Conservation (phyloP, 768 basidiomycete species). For the Sarcodon sp. region DNA sequence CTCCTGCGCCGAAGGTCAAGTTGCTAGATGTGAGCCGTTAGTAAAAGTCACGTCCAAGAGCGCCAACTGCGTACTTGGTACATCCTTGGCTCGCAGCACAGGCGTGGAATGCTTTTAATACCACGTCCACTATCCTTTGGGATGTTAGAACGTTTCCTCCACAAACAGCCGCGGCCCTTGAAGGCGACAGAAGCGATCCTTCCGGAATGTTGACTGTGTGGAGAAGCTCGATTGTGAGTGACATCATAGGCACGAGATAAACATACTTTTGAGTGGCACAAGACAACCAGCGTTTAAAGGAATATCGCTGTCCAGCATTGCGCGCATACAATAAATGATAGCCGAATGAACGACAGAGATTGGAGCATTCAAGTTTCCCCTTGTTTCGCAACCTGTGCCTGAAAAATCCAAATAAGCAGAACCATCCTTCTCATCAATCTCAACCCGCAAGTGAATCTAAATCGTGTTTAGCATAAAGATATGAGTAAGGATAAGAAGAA, state of each 20-base stretch:
- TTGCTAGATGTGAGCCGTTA: constrained; percentile 34
- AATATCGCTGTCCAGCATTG: constrained; percentile 79
- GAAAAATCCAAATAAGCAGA: constrained; percentile 79
- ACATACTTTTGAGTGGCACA: constrained; percentile 67
- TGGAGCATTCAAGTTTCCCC: constrained; percentile 77
- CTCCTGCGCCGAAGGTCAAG: constrained; percentile 79
- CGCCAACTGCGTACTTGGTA: constrained; percentile 52
- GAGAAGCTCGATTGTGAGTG: constrained; percentile 3
- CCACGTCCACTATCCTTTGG: constrained; percentile 90
- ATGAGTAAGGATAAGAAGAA: constrained; percentile 7
- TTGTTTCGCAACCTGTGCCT: constrained; percentile 74
- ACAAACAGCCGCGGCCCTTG: constrained; percentile 81
- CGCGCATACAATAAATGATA: constrained; percentile 80
- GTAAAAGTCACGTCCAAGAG: neutral
- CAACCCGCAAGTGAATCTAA: constrained; percentile 64
- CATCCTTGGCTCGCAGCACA: constrained; percentile 90
- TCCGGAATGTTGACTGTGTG: constrained; percentile 60
- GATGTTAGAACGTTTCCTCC: constrained; percentile 88
- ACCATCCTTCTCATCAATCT: constrained; percentile 62
- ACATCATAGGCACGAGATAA: neutral
- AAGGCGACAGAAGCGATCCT: constrained; percentile 71
- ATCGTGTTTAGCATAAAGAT: neutral
- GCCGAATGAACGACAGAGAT: constrained; percentile 81
- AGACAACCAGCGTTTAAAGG: constrained; percentile 92
- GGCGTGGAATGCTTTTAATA: constrained; percentile 85